Conservation (phyloP, 1,284 basidiomycete genomes). For the Cryptococcus maquisensis region DNA sequence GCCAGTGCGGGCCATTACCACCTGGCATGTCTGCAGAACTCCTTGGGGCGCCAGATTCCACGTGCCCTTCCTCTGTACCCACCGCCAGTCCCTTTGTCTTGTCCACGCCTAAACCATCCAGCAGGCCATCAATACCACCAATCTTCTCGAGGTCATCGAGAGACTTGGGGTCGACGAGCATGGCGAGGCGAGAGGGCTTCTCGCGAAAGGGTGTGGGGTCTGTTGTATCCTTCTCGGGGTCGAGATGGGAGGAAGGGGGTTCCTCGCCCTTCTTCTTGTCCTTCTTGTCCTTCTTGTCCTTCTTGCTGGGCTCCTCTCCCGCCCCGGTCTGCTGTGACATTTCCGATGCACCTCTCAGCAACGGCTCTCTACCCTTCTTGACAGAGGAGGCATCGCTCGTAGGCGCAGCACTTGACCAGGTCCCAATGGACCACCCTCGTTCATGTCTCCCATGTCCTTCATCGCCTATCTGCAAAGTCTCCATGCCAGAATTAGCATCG, state of each 20-base stretch:
- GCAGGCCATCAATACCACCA: conserved; percentile 68
- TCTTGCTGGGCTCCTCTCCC: conserved; percentile 9
- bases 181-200: conserved; percentile 71
- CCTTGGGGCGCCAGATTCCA: conserved; percentile 22
- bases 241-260: conserved; percentile 32
- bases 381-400: conserved; percentile 13
- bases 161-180: conserved; percentile 73
- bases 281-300: conserved; percentile 23
- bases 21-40: conserved; percentile 22
- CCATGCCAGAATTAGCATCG: conserved; percentile 56
- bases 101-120: conserved; percentile 71
- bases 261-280: conserved; percentile 34
- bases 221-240: conserved; percentile 56
- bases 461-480: conserved; percentile 58
- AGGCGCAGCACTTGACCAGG: conserved; percentile 24
- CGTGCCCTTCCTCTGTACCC: conserved; percentile 13
- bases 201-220: conserved; percentile 68
- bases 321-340: conserved; percentile 4
- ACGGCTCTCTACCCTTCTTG: conserved; percentile 4
- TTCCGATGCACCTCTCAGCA: conserved; percentile 5
- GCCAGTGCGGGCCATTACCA: conserved; percentile 52
- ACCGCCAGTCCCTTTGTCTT: conserved; percentile 54
- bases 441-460: conserved; percentile 20
- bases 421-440: conserved; percentile 28
- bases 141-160: conserved; percentile 64